phyloP scores from a whole-genome alignment of 495 filamentous ascomycete genomes.

The Stereocaulon alpinum region DNA sequence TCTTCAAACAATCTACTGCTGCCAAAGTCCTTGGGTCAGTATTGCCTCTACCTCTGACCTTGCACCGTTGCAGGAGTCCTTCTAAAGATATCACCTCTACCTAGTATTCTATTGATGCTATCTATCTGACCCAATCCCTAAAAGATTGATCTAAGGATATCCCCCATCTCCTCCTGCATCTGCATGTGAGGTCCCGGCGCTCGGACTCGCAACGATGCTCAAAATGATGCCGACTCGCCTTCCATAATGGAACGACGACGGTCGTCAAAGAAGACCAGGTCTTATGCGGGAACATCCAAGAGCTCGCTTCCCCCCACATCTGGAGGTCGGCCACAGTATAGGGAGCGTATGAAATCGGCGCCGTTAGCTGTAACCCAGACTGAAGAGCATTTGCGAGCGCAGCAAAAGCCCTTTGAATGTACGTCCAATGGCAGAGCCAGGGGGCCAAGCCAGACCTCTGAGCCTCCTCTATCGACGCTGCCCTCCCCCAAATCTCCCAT shows the following conservation, averaged over 20 bases:
- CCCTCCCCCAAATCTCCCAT: neutral
- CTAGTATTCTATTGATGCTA: no score
- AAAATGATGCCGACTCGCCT: neutral
- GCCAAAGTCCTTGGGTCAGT: neutral
- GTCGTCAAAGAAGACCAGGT: slow-evolving; percentile 16
- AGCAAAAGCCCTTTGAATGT: neutral
- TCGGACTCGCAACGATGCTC: neutral
- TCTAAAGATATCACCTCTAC: neutral
- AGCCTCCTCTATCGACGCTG: neutral
- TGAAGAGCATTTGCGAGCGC: neutral
- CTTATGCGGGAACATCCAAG: slow-evolving; percentile 9
- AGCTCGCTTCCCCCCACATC: neutral
- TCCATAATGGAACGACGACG: slow-evolving; percentile 9
- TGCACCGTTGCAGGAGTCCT: neutral
- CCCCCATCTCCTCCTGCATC: neutral
- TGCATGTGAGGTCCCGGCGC: neutral
- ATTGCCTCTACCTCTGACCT: neutral
- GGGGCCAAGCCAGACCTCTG: slow-evolving; percentile 8
- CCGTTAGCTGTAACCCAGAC: neutral
- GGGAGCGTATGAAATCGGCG: slow-evolving; percentile 12
- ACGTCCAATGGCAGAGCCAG: neutral
- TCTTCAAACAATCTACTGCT: neutral
- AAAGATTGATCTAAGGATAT: neutral
- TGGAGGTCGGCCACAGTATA: neutral
- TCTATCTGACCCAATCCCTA: neutral